Evolutionary conservation across 139 green algal genomes (phyloP).

Genomic region (Pseudopediastrum boryanum): DNA sequence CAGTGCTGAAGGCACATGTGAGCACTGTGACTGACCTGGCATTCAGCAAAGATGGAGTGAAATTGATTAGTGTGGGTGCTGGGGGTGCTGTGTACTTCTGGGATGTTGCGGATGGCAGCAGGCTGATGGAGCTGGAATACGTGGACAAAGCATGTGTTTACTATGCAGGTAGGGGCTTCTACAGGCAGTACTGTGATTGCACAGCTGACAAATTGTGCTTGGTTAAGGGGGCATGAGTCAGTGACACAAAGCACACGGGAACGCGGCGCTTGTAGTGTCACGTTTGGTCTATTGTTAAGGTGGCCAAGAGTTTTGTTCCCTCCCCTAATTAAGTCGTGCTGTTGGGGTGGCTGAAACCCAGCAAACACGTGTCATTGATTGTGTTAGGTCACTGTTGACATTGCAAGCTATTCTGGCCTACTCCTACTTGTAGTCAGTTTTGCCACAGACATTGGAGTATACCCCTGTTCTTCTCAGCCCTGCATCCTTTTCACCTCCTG

Average conservation of each 20-base stretch:
- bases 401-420: no score
- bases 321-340: no score
- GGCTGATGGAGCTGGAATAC: slow-evolving; percentile 34
- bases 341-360: no score
- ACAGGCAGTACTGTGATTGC: neutral
- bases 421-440: no score
- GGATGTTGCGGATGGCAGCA: slow-evolving; percentile 16
- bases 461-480: no score
- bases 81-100: slow-evolving; percentile 40
- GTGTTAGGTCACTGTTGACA: no score
- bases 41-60: slow-evolving; percentile 20
- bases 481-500: no score
- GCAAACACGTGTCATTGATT: no score
- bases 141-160: slow-evolving; percentile 41
- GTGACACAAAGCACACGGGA: neutral
- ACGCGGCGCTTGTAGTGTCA: neutral
- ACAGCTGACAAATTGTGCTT: neutral
- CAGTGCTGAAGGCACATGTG: slow-evolving; percentile 27
- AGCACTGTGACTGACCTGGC: slow-evolving; percentile 30
- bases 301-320: neutral
- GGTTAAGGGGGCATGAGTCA: neutral
- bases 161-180: slow-evolving; percentile 8
- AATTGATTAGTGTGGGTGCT: slow-evolving; percentile 21
- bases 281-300: neutral
- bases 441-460: no score